Evolutionary conservation across 2,329 filamentous ascomycete genomes (phyloP), one percentile per base, ranked within the genome.

Genomic region (Apiospora pterosperma): DNA sequence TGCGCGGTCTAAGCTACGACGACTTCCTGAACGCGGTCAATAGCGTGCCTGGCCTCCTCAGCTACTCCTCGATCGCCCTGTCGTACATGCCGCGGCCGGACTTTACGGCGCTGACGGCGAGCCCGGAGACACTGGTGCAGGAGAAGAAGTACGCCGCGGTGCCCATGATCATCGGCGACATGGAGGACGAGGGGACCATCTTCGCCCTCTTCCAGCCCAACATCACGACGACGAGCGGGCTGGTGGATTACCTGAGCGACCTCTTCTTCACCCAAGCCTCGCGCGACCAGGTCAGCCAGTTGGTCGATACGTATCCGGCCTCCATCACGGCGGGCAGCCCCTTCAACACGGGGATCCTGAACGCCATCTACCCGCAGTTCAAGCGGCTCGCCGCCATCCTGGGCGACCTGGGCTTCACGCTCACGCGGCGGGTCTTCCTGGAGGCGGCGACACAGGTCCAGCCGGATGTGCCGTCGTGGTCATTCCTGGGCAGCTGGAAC

Each of bases 141-240:
- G 70, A 74, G 0, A 87, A 88, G 16, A 81, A 82, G 66, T 89
- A 86, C 67, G 82, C 87, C 8, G 80, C 82, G 14, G 84, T 90
- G 0, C 88, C 88, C 2, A 83, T 89, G 72, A 89, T 90, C 64
- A 84, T 91, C 42, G 91, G 92, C 48, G 85, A 92, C 72, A 90
- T 93, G 75, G 91, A 94, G 79, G 92, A 95, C 72, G 91, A 95
- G 76, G 91, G 91, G 21, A 93, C 91, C 0, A 76, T 94, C 2
- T 93, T 94, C 73, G 81, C 88, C 5, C 80, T 94, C 38, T 89
- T 90, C 74, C 90, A 92, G 68, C 73, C 76, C 36, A 92, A 93
- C 73, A 78, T 94, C 61, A 91, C 86, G 11, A 90, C 83, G 1
- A 86, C 82, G 0, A 77, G 77, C 1, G 76, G 87, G 6, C 69